phyloP scores from a whole-genome alignment of 441 rosid genomes.

The Eruca vesicaria region DNA sequence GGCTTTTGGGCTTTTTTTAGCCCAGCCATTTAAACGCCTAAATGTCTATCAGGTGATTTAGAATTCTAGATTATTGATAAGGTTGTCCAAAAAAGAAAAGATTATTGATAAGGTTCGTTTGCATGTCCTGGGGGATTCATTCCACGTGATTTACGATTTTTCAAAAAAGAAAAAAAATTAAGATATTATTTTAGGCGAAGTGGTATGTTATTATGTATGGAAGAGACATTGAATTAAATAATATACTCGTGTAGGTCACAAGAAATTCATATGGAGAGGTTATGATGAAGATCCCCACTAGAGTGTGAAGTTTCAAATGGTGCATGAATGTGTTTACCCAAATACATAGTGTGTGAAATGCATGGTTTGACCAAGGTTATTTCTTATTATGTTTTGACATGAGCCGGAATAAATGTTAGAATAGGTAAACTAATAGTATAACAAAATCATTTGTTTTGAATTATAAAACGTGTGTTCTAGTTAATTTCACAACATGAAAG shows the following conservation, averaged over 20 bases:
- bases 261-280: conserved; percentile 24
- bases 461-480: not conserved
- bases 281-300: conserved; percentile 38
- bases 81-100: no score
- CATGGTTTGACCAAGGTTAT: conserved; percentile 31
- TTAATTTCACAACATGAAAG: not conserved
- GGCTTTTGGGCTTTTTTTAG: no score
- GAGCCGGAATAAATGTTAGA: not conserved
- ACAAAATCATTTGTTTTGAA: not conserved
- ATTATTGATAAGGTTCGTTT: not conserved
- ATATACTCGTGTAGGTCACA: not conserved
- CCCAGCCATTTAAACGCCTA: not conserved
- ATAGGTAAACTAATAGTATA: conserved; percentile 10
- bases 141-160: not conserved
- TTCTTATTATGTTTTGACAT: conserved; percentile 19
- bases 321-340: conserved; percentile 38
- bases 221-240: not conserved
- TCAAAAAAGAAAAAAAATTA: not conserved
- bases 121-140: not conserved
- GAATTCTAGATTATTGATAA: not conserved
- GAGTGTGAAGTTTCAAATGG: conserved; percentile 29
- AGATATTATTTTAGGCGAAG: not conserved
- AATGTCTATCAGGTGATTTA: not conserved
- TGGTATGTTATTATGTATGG: not conserved
- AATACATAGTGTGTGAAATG: conserved; percentile 22